These are phyloP conservation scores for Sporothrix variecibatus DNA, from an alignment of 2,329 filamentous ascomycete genomes.

Conservation along the genomic window DNA sequence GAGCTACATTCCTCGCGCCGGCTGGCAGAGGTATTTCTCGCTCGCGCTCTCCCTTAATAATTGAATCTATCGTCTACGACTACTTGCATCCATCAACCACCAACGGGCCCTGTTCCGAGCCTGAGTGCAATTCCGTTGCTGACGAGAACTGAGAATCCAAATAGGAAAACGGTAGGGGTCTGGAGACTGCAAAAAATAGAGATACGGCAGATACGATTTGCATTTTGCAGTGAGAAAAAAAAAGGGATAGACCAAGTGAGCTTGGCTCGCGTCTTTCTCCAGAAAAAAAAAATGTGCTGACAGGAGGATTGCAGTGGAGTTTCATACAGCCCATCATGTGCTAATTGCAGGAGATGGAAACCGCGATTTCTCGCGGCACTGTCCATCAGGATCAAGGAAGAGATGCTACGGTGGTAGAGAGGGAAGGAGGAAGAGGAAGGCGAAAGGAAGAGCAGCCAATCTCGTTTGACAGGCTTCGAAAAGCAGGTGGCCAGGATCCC, in stretches of 20 bases:
- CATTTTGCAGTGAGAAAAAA: neutral
- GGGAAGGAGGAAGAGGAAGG: neutral
- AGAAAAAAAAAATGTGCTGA: constrained; percentile 12
- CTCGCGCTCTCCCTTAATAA: neutral
- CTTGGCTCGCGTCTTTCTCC: neutral
- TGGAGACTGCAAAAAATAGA: neutral
- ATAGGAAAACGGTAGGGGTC: neutral
- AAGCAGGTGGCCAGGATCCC: neutral
- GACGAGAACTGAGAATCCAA: neutral
- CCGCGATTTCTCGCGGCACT: neutral
- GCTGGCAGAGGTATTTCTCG: neutral
- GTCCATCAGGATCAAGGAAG: neutral
- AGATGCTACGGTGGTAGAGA: constrained; percentile 7
- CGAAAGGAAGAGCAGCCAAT: neutral
- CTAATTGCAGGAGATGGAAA: constrained; percentile 15
- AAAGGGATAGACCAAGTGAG: neutral
- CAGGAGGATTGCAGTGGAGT: constrained; percentile 2
- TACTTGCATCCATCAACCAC: neutral
- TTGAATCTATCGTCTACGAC: neutral
- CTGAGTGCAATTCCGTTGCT: neutral
- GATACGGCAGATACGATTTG: constrained; percentile 7
- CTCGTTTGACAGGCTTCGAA: neutral
- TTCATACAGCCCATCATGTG: neutral
- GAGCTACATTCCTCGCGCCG: neutral
- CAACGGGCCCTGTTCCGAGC: neutral